Evolutionary conservation across 164 flowering plant genomes (phyloP), one percentile per base, ranked within the genome.

Genomic region (Tetracentron sinense): DNA sequence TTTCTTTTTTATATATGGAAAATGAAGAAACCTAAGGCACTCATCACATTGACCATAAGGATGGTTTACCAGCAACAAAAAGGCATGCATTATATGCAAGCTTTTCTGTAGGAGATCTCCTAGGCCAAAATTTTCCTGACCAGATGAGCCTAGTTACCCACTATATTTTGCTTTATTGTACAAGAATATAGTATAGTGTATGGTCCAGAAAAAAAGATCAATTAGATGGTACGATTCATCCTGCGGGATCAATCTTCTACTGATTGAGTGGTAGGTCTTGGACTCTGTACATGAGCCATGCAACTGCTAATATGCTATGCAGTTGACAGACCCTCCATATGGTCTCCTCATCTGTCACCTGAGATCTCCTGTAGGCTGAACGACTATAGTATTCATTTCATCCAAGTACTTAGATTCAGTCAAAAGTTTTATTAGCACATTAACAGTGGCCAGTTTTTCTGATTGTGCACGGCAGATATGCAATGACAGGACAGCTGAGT

Each of bases 401-500:
- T n/a, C n/a, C n/a, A n/a, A n/a, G n/a, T n/a, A n/a, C n/a, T n/a
- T n/a, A n/a, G n/a, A n/a, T n/a, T n/a, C n/a, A n/a, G n/a, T n/a
- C n/a, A n/a, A n/a, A n/a, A n/a, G n/a, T n/a, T n/a, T n/a, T n/a
- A n/a, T n/a, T n/a, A n/a, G n/a, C n/a, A n/a, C n/a, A n/a, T n/a
- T 38, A 38, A 38, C 44, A 8, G 44, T 38, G 8, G 14, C 14
- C 7, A 38, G 2, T 38, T 3, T 56, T 50, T 66, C 33, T n/a
- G 30, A 21, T 33, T 60, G 42, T 61, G 54, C 30, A 62, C 74
- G 63, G 42, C 81, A 88, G 97, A 74, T 91, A 91, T 81, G 96
- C 97, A 68, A 87, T 91, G 96, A 87, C 96, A 47, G 97, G 97
- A 38, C 93, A 87, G 71, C 73, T 91, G 58, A 88, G 79, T 64